Evolutionary conservation across 345 rosid species (phyloP).

Genomic region (Eucalyptus curtisii): DNA sequence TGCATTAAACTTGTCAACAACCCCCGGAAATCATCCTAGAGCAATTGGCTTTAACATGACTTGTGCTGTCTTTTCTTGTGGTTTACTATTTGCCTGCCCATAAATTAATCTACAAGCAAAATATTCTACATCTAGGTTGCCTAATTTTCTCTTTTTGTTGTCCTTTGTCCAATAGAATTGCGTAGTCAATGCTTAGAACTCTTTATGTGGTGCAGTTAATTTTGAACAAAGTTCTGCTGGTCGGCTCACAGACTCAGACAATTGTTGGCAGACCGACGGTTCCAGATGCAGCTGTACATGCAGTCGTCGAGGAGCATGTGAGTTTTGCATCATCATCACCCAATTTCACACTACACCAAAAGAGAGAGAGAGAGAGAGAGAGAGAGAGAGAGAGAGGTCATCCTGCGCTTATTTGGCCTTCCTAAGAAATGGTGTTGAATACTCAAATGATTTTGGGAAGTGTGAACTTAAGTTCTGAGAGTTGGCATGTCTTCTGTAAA

Average conservation of each 20-base stretch:
- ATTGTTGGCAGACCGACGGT: constrained; percentile 78
- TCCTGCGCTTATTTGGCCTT: background rate
- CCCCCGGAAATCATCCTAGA: background rate
- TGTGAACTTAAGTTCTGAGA: background rate
- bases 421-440: background rate
- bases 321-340: constrained; percentile 6
- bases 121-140: background rate
- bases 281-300: constrained; percentile 80
- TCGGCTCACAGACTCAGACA: constrained; percentile 71
- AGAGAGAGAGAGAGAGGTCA: background rate
- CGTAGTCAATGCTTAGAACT: background rate
- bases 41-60: background rate
- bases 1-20: background rate
- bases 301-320: constrained; percentile 97
- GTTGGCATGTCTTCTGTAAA: background rate
- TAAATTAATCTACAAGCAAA: background rate
- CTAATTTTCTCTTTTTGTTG: background rate
- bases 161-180: background rate
- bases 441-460: background rate
- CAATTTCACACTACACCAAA: background rate
- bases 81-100: background rate
- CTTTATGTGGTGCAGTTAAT: constrained; percentile 40
- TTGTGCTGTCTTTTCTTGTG: background rate
- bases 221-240: constrained; percentile 75
- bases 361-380: background rate